Base-by-base conservation (phyloP, 208 protist genomes). In the Borovskyia barvae region DNA sequence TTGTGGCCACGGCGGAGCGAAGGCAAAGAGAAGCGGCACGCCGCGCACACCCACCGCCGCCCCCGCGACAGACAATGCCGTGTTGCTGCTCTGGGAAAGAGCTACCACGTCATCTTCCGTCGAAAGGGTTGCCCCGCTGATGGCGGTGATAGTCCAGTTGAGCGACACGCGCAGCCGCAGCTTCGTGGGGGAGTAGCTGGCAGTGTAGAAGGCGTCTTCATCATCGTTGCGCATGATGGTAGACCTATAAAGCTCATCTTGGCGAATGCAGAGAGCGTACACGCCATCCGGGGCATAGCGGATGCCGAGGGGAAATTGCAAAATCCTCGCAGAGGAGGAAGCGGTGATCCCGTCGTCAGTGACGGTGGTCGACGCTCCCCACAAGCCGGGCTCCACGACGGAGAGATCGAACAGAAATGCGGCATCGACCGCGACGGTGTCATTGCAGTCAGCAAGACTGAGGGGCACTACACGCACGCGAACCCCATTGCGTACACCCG, bases 211-310 rank as follows among this genome's bases (percentile, higher is more conserved):
- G 12, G 20, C 39, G 26, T n/a, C 19, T 24, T 26, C 8, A 8
- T 12, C 46, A 26, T 24, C 35, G 51, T 24, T 20, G 51, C 35
- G 43, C 53, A 36, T 28, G 22, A 47, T 6, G 19, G 15, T 54
- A 2, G 62, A 69, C 9, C 36, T 22, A 17, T 49, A 64, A 43
- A 57, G 50, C n/a, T 67, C 63, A 29, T 64, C 62, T 41, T 79
- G 71, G 28, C 72, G 71, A 1, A 85, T 28, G 32, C 78, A 85
- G 15, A 81, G n/a, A 17, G 65, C 63, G 45, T 81, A 85, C 20
- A 30, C 33, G 0, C 74, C 74, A 33, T 81, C 74, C 2, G 78
- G 66, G 14, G 75, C 62, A 56, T 85, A 85, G 39, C 58, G 50
- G 32, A 77, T 36, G 20, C 42, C 37, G 14, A 71, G 58, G 2